Evolutionary conservation across 192 early-diverging fungal genomes (phyloP).

Genomic region (Linderina pennispora): DNA sequence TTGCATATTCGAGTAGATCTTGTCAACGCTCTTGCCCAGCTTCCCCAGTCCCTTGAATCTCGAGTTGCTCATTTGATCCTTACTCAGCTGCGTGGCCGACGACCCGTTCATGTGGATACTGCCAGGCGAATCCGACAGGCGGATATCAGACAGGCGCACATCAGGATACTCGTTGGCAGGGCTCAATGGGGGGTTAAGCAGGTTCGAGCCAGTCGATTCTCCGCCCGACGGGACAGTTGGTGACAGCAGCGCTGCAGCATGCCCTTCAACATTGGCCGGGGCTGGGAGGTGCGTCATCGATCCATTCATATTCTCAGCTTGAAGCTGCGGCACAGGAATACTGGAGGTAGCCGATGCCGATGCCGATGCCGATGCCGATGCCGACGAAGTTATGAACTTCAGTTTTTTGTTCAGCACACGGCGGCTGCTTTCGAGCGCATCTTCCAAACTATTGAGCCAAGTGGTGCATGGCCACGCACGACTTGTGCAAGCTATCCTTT

Average conservation of each 20-base stretch:
- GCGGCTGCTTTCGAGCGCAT: constrained; percentile 38
- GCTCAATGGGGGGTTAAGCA: too few relatives aligned
- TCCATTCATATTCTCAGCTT: constrained; percentile 30
- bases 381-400: constrained; percentile 29
- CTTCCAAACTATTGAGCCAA: constrained; percentile 46
- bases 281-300: constrained; percentile 26
- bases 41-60: constrained; percentile 44
- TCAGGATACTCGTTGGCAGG: too few relatives aligned
- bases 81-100: constrained; percentile 18
- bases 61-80: constrained; percentile 41
- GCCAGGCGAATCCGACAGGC: background rate
- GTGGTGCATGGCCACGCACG: constrained; percentile 43
- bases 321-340: constrained; percentile 16
- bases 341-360: constrained; percentile 3
- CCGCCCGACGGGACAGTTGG: constrained; percentile 16
- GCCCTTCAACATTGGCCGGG: background rate
- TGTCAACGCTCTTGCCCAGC: constrained; percentile 47
- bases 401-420: constrained; percentile 39
- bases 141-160: background rate
- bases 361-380: background rate
- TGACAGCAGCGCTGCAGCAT: constrained; percentile 6
- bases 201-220: too few relatives aligned
- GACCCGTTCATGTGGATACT: constrained; percentile 3
- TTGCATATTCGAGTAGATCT: constrained; percentile 46
- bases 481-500: constrained; percentile 37